Evolutionary conservation across 805 yeast genomes (phyloP).

Genomic region (Candida parachauliodes): DNA sequence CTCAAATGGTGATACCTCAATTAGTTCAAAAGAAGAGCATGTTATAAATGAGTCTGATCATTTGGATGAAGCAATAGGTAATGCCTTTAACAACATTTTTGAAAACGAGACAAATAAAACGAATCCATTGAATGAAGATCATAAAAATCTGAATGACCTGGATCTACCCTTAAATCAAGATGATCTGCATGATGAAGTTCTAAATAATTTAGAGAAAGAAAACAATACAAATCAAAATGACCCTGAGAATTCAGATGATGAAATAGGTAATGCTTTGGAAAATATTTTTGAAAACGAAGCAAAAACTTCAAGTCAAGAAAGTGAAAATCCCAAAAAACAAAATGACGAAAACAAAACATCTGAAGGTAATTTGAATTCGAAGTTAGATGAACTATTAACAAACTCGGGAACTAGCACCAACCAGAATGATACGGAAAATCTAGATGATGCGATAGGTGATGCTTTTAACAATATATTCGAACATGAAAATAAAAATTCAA

Average conservation of each 20-base stretch:
- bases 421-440: conserved; percentile 1
- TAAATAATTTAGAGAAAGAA: too few species aligned
- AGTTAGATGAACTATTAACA: too few species aligned
- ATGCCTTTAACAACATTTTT: conserved; percentile 18
- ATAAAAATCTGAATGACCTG: neutral
- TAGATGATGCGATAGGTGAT: conserved; percentile 5
- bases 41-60: too few species aligned
- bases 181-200: too few species aligned
- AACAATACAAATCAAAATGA: neutral
- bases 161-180: too few species aligned
- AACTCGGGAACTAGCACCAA: too few species aligned
- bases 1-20: conserved; percentile 21
- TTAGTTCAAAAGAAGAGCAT: too few species aligned
- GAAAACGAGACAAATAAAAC: conserved; percentile 2
- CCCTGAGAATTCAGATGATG: neutral
- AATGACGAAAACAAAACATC: too few species aligned
- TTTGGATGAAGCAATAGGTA: conserved; percentile 27
- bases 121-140: too few species aligned
- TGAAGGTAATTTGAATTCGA: too few species aligned
- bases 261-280: conserved; percentile 3
- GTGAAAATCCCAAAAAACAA: neutral
- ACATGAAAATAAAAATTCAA: too few species aligned
- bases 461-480: conserved; percentile 1
- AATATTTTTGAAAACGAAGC: neutral
- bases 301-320: neutral